Percentiles rank a stretch among this genome's conserved stretches.
Evolutionary conservation across 1,139 yeast genomes (phyloP).

Genomic region (Torulaspora pretoriensis): DNA sequence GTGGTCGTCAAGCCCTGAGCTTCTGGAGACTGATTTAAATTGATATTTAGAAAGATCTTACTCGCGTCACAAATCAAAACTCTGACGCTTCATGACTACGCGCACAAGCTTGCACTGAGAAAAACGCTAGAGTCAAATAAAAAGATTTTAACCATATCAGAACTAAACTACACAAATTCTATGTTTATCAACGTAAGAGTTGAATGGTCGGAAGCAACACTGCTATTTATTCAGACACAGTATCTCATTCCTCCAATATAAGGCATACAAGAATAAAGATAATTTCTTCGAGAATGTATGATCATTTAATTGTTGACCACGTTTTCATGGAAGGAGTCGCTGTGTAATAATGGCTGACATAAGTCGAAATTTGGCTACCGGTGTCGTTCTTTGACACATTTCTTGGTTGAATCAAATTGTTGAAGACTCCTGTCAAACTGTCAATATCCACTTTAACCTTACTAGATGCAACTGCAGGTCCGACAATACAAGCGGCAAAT

Average conservation of each 20-base stretch:
- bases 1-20: too few species aligned
- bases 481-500: conserved; percentile 76
- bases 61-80: background rate
- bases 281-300: background rate
- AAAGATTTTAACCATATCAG: background rate
- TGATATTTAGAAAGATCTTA: background rate
- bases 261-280: background rate
- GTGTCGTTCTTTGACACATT: conserved; percentile 79
- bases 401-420: conserved; percentile 88
- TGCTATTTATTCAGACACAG: conserved; percentile 9
- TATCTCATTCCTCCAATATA: background rate
- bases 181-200: conserved; percentile 1
- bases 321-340: conserved; percentile 51
- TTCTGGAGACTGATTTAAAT: background rate
- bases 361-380: conserved; percentile 51
- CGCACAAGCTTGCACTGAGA: background rate
- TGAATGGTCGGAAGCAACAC: background rate
- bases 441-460: conserved; percentile 38
- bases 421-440: conserved; percentile 48
- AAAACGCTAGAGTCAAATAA: background rate
- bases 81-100: background rate
- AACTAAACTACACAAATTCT: conserved; percentile 24
- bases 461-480: conserved; percentile 79
- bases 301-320: conserved; percentile 59
- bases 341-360: conserved; percentile 52